Base-by-base conservation (phyloP, 2,329 filamentous ascomycete genomes). In the Zalaria obscura region DNA sequence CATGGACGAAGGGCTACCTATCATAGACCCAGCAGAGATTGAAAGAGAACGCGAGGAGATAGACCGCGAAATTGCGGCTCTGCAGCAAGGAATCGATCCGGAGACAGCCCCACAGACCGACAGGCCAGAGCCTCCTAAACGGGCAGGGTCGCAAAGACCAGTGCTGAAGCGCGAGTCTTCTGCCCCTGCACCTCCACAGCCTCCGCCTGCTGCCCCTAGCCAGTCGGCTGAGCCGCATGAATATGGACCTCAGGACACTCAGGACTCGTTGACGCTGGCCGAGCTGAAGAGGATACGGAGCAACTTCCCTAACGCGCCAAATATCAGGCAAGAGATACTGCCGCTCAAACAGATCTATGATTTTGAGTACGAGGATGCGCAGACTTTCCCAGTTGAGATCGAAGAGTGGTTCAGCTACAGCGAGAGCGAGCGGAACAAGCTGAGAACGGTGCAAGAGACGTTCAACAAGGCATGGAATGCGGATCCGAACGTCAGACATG, bases 401-500 rank as follows among this genome's bases (percentile, higher is more conserved):
- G 86, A 96, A 57, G 91, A 98, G 64, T 98, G 91, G 91, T 98
- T 98, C 62, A 78, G 81, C 40, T 95, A 96, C 62, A 82, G 83
- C 52, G 79, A 86, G 47, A 83, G 83, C 61, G 88, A 96, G 57
- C 83, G 84, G 64, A 73, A 80, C 37, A 80, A 88, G 53, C 68
- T 95, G 38, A 73, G 83, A 40, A 75, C 79, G 40, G 80, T 83
- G 18, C 83, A 84, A 55, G 70, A 76, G 32, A 78, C 80, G 2
- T 96, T 93, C 55, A 76, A 87, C 48, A 75, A 76, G 56, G 75
- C 80, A 55, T 94, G 84, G 84, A 58, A 55, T 51, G 60, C 57
- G 44, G 55, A 52, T 55, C 48, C 18, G 18, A 18, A 18, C 18
- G 18, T 18, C 18, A 18, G 18, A 18, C 18, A 18, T 18, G 18